Conservation (phyloP, 1,139 yeast species). For the Blastobotrys arbuscula region DNA sequence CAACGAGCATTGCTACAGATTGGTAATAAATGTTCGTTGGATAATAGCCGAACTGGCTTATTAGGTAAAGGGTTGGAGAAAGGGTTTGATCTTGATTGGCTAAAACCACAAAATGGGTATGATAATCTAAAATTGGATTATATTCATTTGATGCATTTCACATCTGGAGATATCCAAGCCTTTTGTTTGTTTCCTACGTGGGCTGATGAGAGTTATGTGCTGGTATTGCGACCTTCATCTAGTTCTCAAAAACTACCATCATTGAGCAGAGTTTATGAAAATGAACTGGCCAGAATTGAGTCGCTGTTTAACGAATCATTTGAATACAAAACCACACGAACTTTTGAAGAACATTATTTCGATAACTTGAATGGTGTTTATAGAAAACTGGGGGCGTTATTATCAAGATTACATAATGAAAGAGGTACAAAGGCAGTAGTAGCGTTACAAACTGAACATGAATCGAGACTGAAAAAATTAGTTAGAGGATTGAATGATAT, state of each 20-base stretch:
- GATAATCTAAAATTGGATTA: constrained; percentile 50
- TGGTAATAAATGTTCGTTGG: constrained; percentile 69
- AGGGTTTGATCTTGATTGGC: constrained; percentile 68
- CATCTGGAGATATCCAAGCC: constrained; percentile 72
- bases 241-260: constrained; percentile 63
- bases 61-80: constrained; percentile 81
- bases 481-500: constrained; percentile 41
- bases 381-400: constrained; percentile 34
- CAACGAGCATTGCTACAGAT: constrained; percentile 75
- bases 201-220: constrained; percentile 48
- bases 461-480: constrained; percentile 33
- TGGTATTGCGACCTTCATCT: constrained; percentile 63
- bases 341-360: constrained; percentile 18
- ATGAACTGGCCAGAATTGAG: constrained; percentile 9
- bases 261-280: constrained; percentile 51
- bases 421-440: constrained; percentile 62
- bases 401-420: constrained; percentile 59
- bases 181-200: constrained; percentile 65
- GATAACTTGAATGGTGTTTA: constrained; percentile 23
- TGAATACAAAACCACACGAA: constrained; percentile 24
- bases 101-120: constrained; percentile 24
- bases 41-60: constrained; percentile 61
- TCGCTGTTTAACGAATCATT: constrained; percentile 24
- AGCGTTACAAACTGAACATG: constrained; percentile 68
- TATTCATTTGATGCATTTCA: constrained; percentile 65